Base-by-base conservation (phyloP, 495 filamentous ascomycete genomes). In the Tricharina praecox region DNA sequence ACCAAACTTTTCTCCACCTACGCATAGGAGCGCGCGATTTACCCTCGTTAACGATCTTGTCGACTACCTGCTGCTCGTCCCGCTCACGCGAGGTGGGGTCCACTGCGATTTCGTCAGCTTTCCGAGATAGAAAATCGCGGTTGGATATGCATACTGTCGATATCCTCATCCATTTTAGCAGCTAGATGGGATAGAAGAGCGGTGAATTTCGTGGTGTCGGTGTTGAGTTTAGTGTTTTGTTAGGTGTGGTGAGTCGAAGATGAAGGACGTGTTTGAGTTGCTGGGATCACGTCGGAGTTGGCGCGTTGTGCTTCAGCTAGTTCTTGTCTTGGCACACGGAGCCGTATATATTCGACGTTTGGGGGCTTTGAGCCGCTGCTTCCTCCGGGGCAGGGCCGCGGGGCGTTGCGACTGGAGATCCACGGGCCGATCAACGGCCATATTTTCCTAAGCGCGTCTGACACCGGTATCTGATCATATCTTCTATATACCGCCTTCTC, bases 1-100 rank as follows among this genome's bases (percentile, higher is more conserved):
- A 21, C 13, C 13, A 15, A 13, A 37, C 24, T 39, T 3, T 10
- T 34, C 15, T 50, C 20, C n/a, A 8, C 13, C 30, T 41, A 3
- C 21, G 23, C 21, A 43, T 24, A 23, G 24, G 34, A 19, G n/a
- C 16, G 13, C 28, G n/a, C 15, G 20, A n/a, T 24, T 21, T 71
- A 85, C 82, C 82, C 70, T 97, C 90, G 54, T 97, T 97, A 64
- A 96, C 81, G 39, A 90, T 77, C 64, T 92, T 85, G 60, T 93
- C 73, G 43, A 76, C 74, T 24, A 78, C 76, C 57, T 76, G 72
- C 50, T 85, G 81, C 44, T 84, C 80, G 52, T 85, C 79, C 36
- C 76, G 71, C 49, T 78, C 66, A 45, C 67, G 61, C 64, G 69
- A 45, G 64, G 39, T 49, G 19, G 58, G 53, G 46, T 67, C 71